Base-by-base conservation (phyloP, 768 basidiomycete genomes). In the Hortiboletus flavorubellus region DNA sequence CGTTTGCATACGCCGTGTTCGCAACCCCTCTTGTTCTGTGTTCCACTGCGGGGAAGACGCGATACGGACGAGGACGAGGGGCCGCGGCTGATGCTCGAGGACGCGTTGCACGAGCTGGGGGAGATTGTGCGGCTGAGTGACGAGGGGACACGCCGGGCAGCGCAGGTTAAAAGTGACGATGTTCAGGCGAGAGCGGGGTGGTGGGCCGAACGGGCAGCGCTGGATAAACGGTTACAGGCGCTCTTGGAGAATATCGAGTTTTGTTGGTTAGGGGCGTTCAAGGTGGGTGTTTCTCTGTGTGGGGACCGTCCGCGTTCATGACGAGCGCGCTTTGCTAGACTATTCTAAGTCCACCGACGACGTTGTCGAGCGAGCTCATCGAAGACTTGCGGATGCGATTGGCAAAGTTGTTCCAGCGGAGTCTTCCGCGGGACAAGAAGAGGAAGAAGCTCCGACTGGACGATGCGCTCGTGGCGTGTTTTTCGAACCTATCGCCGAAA, bases 241-340 rank as follows among this genome's bases (percentile, higher is more conserved):
- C 71, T 99, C 7, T 68, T 97, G 34, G 83, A 84, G 59, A 92
- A 87, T 59, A 86, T 99, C 42, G 97, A 98, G 68, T 94, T 91
- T 62, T 93, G 90, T 65, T 98, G 97, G 97, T 78, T 99, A 3
- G 96, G 97, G 1, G 93, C 89, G 21, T 98, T 97, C 82, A 98
- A 98, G 85, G 95, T 94, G 47, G 34, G 77, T 63, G 9, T 54
- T 15, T 34, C 18, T 4, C 37, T 45, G 5, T 15, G 15, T n/a
- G 38, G 26, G 26, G 29, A 29, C 54, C 3, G 15, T 31, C 16
- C 38, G 18, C 5, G 40, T 43, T 21, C 2, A 16, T 44, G 50
- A 49, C 37, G 48, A 1, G 29, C 55, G 9, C 33, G 26, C 15
- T 40, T 30, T 33, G n/a, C 42, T 14, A 61, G 89, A 85, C 86